Evolutionary conservation across 1,139 yeast genomes (phyloP).

Genomic region (Sugiyamaella grinbergsii): DNA sequence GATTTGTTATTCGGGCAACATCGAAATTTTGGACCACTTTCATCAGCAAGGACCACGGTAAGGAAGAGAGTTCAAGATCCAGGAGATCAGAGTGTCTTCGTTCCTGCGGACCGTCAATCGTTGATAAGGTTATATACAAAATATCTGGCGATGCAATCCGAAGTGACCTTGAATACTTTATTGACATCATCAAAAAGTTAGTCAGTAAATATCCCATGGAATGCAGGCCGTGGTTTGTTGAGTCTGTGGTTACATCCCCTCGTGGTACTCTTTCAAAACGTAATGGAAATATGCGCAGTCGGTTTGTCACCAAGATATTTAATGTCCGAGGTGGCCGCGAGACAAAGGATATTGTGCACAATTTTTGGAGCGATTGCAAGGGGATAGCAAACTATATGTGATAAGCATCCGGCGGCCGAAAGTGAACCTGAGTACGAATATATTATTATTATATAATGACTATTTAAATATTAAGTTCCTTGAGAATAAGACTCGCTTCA

Average conservation of each 20-base stretch:
- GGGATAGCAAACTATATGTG: conserved; percentile 41
- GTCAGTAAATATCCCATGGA: conserved; percentile 55
- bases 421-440: not conserved
- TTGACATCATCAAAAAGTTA: conserved; percentile 56
- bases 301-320: conserved; percentile 57
- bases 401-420: conserved; percentile 2
- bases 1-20: conserved; percentile 63
- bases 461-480: conserved; percentile 44
- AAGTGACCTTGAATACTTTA: conserved; percentile 60
- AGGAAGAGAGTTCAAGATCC: conserved; percentile 32
- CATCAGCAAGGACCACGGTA: conserved; percentile 41
- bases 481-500: conserved; percentile 63
- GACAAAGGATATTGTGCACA: conserved; percentile 58
- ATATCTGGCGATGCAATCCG: conserved; percentile 53
- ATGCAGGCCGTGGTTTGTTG: conserved; percentile 51
- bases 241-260: conserved; percentile 42
- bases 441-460: too few species aligned
- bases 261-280: conserved; percentile 35
- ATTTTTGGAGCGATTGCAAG: conserved; percentile 59
- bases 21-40: conserved; percentile 67
- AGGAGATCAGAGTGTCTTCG: conserved; percentile 26
- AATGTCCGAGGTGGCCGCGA: conserved; percentile 66
- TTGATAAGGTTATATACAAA: conserved; percentile 33
- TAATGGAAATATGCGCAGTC: conserved; percentile 33
- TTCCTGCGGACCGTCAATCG: conserved; percentile 34